Evolutionary conservation across 805 yeast genomes (phyloP), one percentile per base, ranked within the genome.

Genomic region (Candida jianshihensis): DNA sequence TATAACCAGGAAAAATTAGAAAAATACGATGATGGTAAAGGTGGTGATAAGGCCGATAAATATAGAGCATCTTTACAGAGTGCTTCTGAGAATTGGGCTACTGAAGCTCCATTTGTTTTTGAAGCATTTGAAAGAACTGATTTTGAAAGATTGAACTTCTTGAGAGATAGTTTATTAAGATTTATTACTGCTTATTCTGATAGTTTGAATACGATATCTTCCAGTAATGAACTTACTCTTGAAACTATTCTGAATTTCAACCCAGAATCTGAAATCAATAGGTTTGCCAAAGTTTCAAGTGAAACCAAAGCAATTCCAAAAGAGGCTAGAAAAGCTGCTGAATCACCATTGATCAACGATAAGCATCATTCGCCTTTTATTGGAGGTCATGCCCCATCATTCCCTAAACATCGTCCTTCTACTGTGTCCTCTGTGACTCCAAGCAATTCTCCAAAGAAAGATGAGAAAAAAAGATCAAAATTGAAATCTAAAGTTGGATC

Each of bases 111-210:
- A 3, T 75, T 71, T 37, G 75, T 82, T 30, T 81, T 84, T 53
- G 80, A 79, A 47, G 75, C 75, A 44, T 81, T 87, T 54, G 92
- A 86, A 53, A 68, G 67, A 42, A 77, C 81, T 47, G 95, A 87
- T 55, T 69, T 63, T 50, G 63, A 63, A 57, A 76, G 85, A 61
- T 68, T 75, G 57, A 66, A 60, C 41, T 69, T 76, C 39, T 63
- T 86, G 41, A 80, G 85, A 53, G 78, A 78, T 36, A 70, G 79
- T 37, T 66, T 89, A 38, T 64, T 79, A 34, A 77, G 77, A 51
- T 80, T 76, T 51, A 74, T 78, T 54, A 74, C 86, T 13, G 71
- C 77, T 29, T 63, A 70, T 38, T 68, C 71, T 31, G 87, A 81
- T 51, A 63, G 65, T 32, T 51, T 76, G 21, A 68, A 66, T 43